These are phyloP conservation scores for Plasmodium ovale DNA, from an alignment of 169 alveolate genomes.

Conservation along the genomic window DNA sequence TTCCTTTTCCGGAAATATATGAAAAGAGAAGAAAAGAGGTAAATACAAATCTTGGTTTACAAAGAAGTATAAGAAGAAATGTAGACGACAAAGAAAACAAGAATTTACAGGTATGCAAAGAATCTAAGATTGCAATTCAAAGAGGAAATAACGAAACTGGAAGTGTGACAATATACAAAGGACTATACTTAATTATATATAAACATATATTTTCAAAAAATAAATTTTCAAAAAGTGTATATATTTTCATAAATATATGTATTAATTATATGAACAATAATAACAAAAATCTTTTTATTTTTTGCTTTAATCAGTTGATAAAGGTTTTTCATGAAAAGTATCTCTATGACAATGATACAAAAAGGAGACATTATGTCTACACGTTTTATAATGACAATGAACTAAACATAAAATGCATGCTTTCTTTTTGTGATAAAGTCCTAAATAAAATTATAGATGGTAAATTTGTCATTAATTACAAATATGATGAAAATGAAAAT, in stretches of 20 bases:
- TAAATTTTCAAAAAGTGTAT: slow-evolving; percentile 50
- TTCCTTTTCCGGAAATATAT: slow-evolving; percentile 75
- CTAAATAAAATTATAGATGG: slow-evolving; percentile 60
- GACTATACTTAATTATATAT: slow-evolving; percentile 47
- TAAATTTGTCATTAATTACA: slow-evolving; percentile 14
- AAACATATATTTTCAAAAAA: slow-evolving; percentile 64
- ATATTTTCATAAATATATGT: slow-evolving; percentile 48
- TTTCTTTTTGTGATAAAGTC: slow-evolving; percentile 64
- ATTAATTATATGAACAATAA: slow-evolving; percentile 61
- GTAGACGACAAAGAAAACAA: not conserved
- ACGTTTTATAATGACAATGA: slow-evolving; percentile 61
- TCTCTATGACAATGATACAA: slow-evolving; percentile 31
- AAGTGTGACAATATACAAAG: slow-evolving; percentile 40
- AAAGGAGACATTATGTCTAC: slow-evolving; percentile 18
- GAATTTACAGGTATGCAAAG: not conserved
- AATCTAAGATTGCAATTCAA: not conserved
- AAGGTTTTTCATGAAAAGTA: slow-evolving; percentile 36
- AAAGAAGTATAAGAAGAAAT: not conserved
- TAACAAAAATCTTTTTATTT: slow-evolving; percentile 60
- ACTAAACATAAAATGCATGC: slow-evolving; percentile 56
- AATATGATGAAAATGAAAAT: not conserved
- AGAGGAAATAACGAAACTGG: not conserved
- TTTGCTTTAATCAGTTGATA: slow-evolving; percentile 44
- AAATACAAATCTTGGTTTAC: not conserved
- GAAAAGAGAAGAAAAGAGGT: slow-evolving; percentile 42